phyloP scores from a whole-genome alignment of 2,329 filamentous ascomycete genomes.

The Aspergillus transmontanensis region DNA sequence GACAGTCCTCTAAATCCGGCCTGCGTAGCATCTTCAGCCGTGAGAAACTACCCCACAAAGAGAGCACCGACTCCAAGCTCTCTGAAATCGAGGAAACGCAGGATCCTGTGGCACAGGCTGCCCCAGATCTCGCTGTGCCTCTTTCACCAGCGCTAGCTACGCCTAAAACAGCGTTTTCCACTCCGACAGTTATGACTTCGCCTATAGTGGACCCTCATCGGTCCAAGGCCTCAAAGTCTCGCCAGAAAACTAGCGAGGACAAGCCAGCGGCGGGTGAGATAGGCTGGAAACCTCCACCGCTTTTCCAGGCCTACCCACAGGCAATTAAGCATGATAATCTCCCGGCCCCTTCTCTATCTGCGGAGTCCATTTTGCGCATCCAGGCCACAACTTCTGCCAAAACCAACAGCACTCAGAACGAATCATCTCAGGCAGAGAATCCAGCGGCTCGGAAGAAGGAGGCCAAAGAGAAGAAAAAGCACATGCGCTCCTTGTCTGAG shows the following conservation, averaged over 20 bases:
- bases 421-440: conserved; percentile 21
- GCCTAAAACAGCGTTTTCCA: conserved; percentile 29
- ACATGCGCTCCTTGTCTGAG: conserved; percentile 39
- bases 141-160: conserved; percentile 32
- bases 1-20: conserved; percentile 40
- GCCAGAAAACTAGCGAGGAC: conserved; percentile 26
- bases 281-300: conserved; percentile 69
- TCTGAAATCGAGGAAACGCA: conserved; percentile 36
- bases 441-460: conserved; percentile 33
- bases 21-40: conserved; percentile 41
- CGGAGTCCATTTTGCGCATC: conserved; percentile 69
- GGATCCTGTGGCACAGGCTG: conserved; percentile 19
- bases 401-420: conserved; percentile 13
- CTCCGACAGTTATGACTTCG: conserved; percentile 27
- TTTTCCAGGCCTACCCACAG: conserved; percentile 87
- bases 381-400: conserved; percentile 36
- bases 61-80: conserved; percentile 31
- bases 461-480: conserved; percentile 36
- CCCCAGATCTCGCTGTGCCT: conserved; percentile 20
- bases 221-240: conserved; percentile 24
- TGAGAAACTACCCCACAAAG: conserved; percentile 35
- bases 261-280: conserved; percentile 28
- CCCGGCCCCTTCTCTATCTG: conserved; percentile 66
- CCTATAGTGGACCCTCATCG: conserved; percentile 22
- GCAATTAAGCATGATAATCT: conserved; percentile 74